Percentiles rank a stretch among this genome's conserved stretches.
phyloP scores from a whole-genome alignment of 768 basidiomycete species.

The Naganishia friedmannii region DNA sequence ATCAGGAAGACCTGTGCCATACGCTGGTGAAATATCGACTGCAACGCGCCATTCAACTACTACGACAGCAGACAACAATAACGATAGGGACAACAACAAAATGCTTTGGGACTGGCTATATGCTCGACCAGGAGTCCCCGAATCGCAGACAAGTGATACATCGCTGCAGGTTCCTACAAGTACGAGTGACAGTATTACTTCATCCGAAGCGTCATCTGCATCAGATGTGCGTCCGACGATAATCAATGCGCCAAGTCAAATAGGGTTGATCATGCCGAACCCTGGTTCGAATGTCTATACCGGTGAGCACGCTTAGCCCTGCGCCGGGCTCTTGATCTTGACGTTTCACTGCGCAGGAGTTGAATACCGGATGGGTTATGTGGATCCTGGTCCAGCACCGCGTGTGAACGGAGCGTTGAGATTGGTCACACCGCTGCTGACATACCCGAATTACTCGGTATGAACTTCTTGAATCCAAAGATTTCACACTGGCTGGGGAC shows the following conservation, averaged over 20 bases:
- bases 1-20: too few species aligned
- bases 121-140: neutral
- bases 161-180: neutral
- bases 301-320: conserved; percentile 33
- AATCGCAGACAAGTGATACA: neutral
- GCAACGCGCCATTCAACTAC: too few species aligned
- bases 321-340: neutral
- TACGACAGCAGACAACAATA: too few species aligned
- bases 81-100: too few species aligned
- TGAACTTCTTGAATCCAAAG: neutral
- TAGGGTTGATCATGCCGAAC: conserved; percentile 51
- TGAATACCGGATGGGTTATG: conserved; percentile 48
- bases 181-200: neutral
- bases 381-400: conserved; percentile 44
- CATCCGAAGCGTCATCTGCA: neutral
- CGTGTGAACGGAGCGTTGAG: conserved; percentile 43
- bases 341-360: conserved; percentile 32
- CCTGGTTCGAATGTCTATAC: conserved; percentile 41
- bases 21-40: too few species aligned
- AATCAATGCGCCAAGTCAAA: conserved; percentile 30
- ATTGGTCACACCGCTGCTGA: conserved; percentile 44
- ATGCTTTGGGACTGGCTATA: neutral
- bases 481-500: neutral
- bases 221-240: neutral
- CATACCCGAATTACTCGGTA: conserved; percentile 45